Conservation (phyloP, 805 yeast species). For the Millerozyma acaciae region DNA sequence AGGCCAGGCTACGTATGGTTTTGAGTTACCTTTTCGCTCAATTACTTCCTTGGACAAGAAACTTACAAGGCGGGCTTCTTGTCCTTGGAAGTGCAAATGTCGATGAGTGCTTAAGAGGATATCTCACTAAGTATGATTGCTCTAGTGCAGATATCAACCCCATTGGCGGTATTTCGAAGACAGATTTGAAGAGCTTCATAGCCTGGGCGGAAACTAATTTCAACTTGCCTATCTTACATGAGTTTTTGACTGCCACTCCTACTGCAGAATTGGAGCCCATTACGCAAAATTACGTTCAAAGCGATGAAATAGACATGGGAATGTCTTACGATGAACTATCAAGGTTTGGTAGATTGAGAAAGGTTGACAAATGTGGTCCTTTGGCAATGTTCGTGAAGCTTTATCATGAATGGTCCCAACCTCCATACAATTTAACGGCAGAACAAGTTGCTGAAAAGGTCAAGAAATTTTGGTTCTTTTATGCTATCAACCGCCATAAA, state of each 20-base stretch:
- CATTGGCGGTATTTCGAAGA: conserved; percentile 97
- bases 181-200: conserved; percentile 84
- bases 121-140: conserved; percentile 94
- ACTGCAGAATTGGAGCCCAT: conserved; percentile 98
- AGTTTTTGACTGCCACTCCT: conserved; percentile 87
- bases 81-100: conserved; percentile 97
- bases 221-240: conserved; percentile 70
- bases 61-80: conserved; percentile 68
- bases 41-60: conserved; percentile 90
- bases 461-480: conserved; percentile 85
- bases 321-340: conserved; percentile 94
- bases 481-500: conserved; percentile 94
- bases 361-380: conserved; percentile 94
- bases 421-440: conserved; percentile 60
- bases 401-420: conserved; percentile 88
- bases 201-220: conserved; percentile 69
- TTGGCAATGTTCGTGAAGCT: conserved; percentile 88
- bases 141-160: conserved; percentile 97
- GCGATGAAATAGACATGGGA: conserved; percentile 98
- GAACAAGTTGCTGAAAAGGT: conserved; percentile 88
- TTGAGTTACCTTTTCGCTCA: conserved; percentile 91
- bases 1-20: conserved; percentile 95
- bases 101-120: conserved; percentile 94
- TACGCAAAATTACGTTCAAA: conserved; percentile 86
- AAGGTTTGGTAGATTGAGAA: conserved; percentile 84